These are phyloP conservation scores for Fusarium torulosum DNA, from an alignment of 2,329 filamentous ascomycete genomes.

Conservation along the genomic window DNA sequence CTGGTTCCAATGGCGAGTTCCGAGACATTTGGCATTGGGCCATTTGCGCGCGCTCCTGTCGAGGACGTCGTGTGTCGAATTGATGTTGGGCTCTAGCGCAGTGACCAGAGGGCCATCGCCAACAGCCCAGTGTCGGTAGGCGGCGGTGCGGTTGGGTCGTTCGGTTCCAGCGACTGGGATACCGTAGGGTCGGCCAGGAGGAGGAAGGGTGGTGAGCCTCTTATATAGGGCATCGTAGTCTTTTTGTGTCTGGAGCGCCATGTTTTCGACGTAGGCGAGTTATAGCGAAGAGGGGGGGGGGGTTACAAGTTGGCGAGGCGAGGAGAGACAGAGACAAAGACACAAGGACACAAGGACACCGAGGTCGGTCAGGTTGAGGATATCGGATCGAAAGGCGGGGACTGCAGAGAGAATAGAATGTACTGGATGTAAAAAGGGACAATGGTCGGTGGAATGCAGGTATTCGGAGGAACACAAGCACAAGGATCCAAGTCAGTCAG, in stretches of 20 bases:
- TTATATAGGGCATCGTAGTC: constrained; percentile 58
- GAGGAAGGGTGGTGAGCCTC: constrained; percentile 72
- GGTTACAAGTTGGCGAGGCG: constrained; percentile 26
- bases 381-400: constrained; percentile 6
- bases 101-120: constrained; percentile 77
- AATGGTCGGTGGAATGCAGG: constrained; percentile 17
- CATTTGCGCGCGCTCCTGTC: constrained; percentile 73
- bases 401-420: neutral
- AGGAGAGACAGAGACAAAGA: constrained; percentile 13
- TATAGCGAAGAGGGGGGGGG: constrained; percentile 13
- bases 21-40: constrained; percentile 80
- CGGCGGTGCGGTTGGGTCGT: constrained; percentile 75
- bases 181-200: constrained; percentile 82
- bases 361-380: constrained; percentile 6
- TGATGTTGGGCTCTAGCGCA: constrained; percentile 76
- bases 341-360: constrained; percentile 18
- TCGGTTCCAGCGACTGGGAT: constrained; percentile 81
- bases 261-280: constrained; percentile 40
- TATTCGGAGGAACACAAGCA: constrained; percentile 32
- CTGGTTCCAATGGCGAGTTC: constrained; percentile 83
- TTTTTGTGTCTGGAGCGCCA: constrained; percentile 50
- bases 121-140: constrained; percentile 88
- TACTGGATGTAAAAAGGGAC: neutral
- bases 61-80: constrained; percentile 84
- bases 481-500: constrained; percentile 2